Evolutionary conservation across 371 early-diverging fungal genomes (phyloP).

Genomic region (Mucor plumbeus): DNA sequence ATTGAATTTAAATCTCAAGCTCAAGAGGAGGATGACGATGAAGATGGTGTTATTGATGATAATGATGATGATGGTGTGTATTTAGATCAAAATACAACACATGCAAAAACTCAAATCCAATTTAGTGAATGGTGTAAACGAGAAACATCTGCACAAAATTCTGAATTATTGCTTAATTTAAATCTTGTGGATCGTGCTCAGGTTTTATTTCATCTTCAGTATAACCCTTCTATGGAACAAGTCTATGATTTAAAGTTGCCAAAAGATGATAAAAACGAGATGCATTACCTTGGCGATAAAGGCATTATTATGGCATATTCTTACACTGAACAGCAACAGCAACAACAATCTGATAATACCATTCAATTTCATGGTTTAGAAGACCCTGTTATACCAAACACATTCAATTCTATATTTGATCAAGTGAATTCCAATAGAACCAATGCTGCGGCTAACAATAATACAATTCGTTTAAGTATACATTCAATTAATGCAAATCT

Average conservation of each 20-base stretch:
- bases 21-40: constrained; percentile 15
- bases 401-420: not conserved
- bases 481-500: constrained; percentile 33
- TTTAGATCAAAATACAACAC: not conserved
- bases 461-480: constrained; percentile 15
- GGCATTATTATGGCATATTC: constrained; percentile 31
- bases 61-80: constrained; percentile 11
- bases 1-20: constrained; percentile 31
- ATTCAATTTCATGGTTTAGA: not conserved
- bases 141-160: not conserved
- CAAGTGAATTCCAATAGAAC: not conserved
- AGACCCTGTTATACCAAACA: not conserved
- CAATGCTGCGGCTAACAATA: not conserved
- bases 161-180: not conserved
- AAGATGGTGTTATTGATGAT: too few relatives aligned
- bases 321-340: not conserved
- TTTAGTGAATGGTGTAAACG: constrained; percentile 29
- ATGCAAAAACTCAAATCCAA: constrained; percentile 21
- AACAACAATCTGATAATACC: not conserved
- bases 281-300: constrained; percentile 38
- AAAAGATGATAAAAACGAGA: constrained; percentile 2
- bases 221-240: constrained; percentile 39
- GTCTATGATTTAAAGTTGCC: constrained; percentile 19
- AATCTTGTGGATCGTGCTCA: constrained; percentile 25
- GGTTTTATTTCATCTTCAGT: constrained; percentile 32